Base-by-base conservation (phyloP, 176 grass and related monocot genomes). In the Chrysopogon serrulatus region DNA sequence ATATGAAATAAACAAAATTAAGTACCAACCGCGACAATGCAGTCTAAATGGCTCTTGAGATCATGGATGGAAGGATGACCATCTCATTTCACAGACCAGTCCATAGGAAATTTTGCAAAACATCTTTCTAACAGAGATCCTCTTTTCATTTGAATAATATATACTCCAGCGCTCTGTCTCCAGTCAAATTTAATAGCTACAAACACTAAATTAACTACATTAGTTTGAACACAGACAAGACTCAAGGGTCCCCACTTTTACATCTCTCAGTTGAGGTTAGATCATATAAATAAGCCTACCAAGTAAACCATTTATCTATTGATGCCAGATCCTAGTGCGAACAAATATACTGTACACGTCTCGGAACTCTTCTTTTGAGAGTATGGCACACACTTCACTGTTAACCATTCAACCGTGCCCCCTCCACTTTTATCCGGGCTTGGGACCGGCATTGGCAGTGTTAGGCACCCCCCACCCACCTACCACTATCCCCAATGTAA, bases 381-480 rank as follows among this genome's bases (percentile, higher is more conserved):
- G 42, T 44, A 10, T 17, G 2, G 14, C 0, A 77, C 13, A 77
- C 8, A 60, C 9, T 11, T 16, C 32, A 45, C 15, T 8, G 2
- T 21, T 10, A 54, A 23, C 10, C 8, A 24, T 27, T 78, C 36
- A 45, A 5, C 1, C 0, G 27, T 83, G 79, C 51, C 26, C 79
- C 79, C 79, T 88, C 86, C 79, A 88, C 86, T 83, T 87, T 73
- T 79, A 60, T 84, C 87, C 76, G 87, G 82, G 87, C 82, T 80
- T 89, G 82, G 82, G 82, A 85, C 82, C 81, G 47, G 82, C 87
- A 84, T 67, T 31, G 87, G 82, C 82, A 84, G 87, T 89, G 76
- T 89, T 89, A 84, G 39, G 37, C 87, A 80, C 74, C 60, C 86
- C 64, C 36, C 3, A 2, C 8, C 34, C 72, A 72, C 80, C n/a